Evolutionary conservation across 352 stramenopile genomes (phyloP), one percentile per base, ranked within the genome.

Genomic region (Globisporangium mamillatum): DNA sequence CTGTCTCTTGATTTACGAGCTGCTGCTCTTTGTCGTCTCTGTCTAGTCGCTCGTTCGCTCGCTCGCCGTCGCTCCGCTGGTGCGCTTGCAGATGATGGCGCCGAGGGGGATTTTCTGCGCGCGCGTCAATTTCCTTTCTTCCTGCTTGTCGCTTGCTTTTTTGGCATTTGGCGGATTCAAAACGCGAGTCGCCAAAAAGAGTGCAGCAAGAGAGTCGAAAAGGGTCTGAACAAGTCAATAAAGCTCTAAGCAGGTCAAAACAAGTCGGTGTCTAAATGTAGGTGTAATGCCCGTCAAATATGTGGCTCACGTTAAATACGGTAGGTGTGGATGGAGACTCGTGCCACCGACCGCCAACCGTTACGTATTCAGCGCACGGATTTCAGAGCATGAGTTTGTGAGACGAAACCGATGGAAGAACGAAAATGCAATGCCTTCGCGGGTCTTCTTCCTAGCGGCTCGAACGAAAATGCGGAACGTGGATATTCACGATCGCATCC

Each of bases 71-170:
- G 3, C 12, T 24, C 6, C 1, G 2, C 54, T 24, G 18, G 27
- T 25, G 20, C 12, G 38, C 38, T 18, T 46, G 54, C 14, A 44
- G 55, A 10, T 18, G 54, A 36, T 16, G 27, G 16, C 27, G 54
- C 14, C 18, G 55, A 60, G 55, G 55, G 55, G 55, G 29, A 60
- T 63, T 54, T 63, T 54, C 58, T 41, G 57, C 4, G 38, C 57
- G 34, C 34, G 58, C 36, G 34, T 62, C 56, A 62, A 62, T 50
- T 62, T 58, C 1, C 18, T 50, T 50, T 50, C 16, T 22, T 52
- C 16, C 1, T 52, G 44, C 44, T 52, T 12, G 9, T 58, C 29
- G 50, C 9, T 57, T 32, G 50, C 22, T 36, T 59, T 59, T 59
- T 59, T 59, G 27, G 14, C 34, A 34, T 38, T 41, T 34, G 16